Evolutionary conservation across 345 rosid species (phyloP), one percentile per base, ranked within the genome.

Genomic region (Populus ilicifolia): DNA sequence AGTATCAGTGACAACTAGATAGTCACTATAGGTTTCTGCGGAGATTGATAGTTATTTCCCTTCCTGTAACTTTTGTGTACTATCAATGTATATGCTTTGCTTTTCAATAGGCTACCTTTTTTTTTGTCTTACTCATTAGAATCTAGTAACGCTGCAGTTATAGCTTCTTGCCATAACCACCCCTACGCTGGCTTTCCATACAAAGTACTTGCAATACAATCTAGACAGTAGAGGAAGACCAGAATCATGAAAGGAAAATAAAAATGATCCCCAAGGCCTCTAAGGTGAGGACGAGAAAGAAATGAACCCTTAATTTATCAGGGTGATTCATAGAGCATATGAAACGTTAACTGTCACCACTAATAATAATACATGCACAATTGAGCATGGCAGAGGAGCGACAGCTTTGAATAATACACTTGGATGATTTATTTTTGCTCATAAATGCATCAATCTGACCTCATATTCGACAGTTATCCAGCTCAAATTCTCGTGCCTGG

Each of bases 381-480:
- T n/a, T 33, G 30, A 67, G 66, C 71, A 74, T 20, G 72, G 41
- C n/a, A 64, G 61, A 62, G 25, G 39, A 76, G 62, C 29, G 36
- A 80, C 50, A 67, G 9, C 50, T 76, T 38, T 14, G 13, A 48
- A 46, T 17, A 71, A 44, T 35, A 35, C 44, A 75, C 23, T 68
- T 38, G 36, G 62, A 69, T 69, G 56, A 52, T 68, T 73, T 23
- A 76, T 65, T 29, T 61, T 61, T 68, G 61, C 81, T 66, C 65
- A 62, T 43, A 52, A 29, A 72, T 27, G 25, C 39, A 56, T 78
- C 65, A 23, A 63, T 68, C 82, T 81, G 78, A 83, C 71, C 83
- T 80, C 75, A 39, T 62, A 33, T 62, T 10, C 41, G 69, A 74
- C 38, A 50, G 61, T 25, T 25, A 33, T 59, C 39, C 33, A 36